Percentiles rank a stretch among this genome's conserved stretches.
These are phyloP conservation scores for Meira miltonrushii DNA, from an alignment of 1,284 basidiomycete species.

Conservation along the genomic window DNA sequence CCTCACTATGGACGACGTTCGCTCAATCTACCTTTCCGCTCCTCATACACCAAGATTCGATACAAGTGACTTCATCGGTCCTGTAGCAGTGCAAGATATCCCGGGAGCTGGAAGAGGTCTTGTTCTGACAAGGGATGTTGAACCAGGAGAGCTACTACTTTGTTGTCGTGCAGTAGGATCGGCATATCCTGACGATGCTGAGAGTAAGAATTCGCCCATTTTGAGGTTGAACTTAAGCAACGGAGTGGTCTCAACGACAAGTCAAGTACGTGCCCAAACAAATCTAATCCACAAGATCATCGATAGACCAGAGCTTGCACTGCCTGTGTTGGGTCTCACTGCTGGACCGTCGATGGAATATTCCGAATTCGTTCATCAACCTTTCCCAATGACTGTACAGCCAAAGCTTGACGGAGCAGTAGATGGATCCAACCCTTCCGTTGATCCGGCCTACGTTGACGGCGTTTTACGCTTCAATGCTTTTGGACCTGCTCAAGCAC, in stretches of 20 bases:
- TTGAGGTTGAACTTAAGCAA: constrained; percentile 35
- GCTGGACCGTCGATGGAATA: constrained; percentile 38
- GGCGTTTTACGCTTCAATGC: constrained; percentile 51
- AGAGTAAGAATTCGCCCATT: constrained; percentile 30
- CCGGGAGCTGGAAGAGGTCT: constrained; percentile 44
- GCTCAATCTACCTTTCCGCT: constrained; percentile 33
- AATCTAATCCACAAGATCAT: constrained; percentile 41
- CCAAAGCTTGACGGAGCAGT: neutral
- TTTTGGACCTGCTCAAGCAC: constrained; percentile 44
- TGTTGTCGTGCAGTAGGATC: constrained; percentile 39
- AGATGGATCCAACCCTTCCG: neutral
- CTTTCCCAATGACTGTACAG: constrained; percentile 25
- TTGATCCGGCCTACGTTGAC: constrained; percentile 46
- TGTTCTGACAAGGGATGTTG: constrained; percentile 18
- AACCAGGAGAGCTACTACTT: constrained; percentile 28
- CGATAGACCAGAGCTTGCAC: constrained; percentile 33
- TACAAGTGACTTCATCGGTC: constrained; percentile 36
- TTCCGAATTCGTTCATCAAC: constrained; percentile 25
- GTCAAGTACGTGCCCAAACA: constrained; percentile 47
- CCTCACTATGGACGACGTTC: constrained; percentile 2
- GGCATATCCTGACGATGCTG: constrained; percentile 35
- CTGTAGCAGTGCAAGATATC: constrained; percentile 36
- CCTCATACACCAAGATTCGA: constrained; percentile 31
- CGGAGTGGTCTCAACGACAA: constrained; percentile 48
- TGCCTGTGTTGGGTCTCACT: constrained; percentile 45